Evolutionary conservation across 2,329 filamentous ascomycete species (phyloP), one percentile per base, ranked within the genome.

Genomic region (Aspergillus sp.): DNA sequence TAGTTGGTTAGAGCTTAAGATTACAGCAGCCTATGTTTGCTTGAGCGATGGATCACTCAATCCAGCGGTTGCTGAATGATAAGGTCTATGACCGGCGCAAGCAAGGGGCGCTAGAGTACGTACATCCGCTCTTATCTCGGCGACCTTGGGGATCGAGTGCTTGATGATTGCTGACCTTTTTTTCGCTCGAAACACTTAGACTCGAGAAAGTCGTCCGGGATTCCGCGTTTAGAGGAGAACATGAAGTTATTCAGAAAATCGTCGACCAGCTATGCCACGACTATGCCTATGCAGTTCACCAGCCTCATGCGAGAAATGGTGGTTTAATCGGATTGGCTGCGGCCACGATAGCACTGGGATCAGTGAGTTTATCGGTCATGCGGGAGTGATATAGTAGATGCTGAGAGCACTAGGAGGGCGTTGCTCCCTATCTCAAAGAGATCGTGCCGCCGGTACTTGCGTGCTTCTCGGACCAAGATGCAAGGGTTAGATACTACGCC

Each of bases 71-170:
- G 66, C 83, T 99, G 73, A 96, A 96, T 74, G 95, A 99, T 79
- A 99, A 97, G 85, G 88, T 98, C 72, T 99, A 99, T 76, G 95
- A 99, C 74, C 96, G 96, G 82, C 87, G 96, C 73, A 99, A 99
- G 78, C 88, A 92, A 70, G 95, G 95, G 64, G 95, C 96, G 68
- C 85, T 99, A 57, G 95, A 99, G 92, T 96, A 87, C 70, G 89
- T 80, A 50, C 52, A 59, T 27, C 48, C 31, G 2, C 35, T 48
- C 44, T 46, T 21, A 48, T 52, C 37, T 33, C 44, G 37, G 45
- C 21, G 39, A 51, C 43, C 9, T 43, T 9, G 23, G 47, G 25
- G 19, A 39, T 23, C 6, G 37, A 17, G 9, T n/a, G 3, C n/a
- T 27, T 12, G 44, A 31, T 23, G n/a, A 25, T 52, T 51, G 39